Evolutionary conservation across 139 green algal genomes (phyloP), one percentile per base, ranked within the genome.

Genomic region (Asterochloris sp.): DNA sequence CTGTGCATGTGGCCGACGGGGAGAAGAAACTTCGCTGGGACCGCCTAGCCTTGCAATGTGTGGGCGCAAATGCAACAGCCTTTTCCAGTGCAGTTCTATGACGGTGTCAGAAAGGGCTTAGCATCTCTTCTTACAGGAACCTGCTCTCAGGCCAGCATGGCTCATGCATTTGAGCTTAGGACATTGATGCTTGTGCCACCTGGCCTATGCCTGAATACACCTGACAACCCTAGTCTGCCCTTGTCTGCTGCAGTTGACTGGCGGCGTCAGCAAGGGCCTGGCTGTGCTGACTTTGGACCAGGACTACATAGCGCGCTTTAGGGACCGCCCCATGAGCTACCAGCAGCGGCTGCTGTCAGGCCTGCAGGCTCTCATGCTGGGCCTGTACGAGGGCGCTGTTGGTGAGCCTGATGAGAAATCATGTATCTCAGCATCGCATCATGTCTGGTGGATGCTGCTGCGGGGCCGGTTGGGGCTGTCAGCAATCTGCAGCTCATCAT

Each of bases 201-300:
- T n/a, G n/a, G n/a, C n/a, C n/a, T n/a, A n/a, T n/a, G 16, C 47
- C 17, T 78, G 28, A 12, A 67, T 66, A 27, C 15, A 24, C 64
- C 19, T 68, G 74, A 79, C 54, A 68, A 23, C 54, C 23, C 2
- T 79, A 24, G 75, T 26, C 0, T 79, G 54, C n/a, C 38, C 38
- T 54, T 2, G 2, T 54, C 38, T 54, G 16, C 0, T 76, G 78
- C 79, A 86, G 79, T 17, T 90, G 26, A 84, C 83, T 13, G 90
- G 86, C 26, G 82, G 83, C 19, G 60, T 91, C 16, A 69, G 81
- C 79, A 91, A 89, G 71, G 88, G 86, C 0, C 68, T 93, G 23
- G 90, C 89, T 6, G 47, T 83, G 74, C 79, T 93, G 69, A 88
- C 83, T 14, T 79, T 92, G 69, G 90, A 94, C 84, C 82, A 91